A percentile compares a stretch with the other conserved stretches of the same genome.
Evolutionary conservation across 2,329 filamentous ascomycete species (phyloP).

Genomic region (Stagonosporopsis rhizophila): DNA sequence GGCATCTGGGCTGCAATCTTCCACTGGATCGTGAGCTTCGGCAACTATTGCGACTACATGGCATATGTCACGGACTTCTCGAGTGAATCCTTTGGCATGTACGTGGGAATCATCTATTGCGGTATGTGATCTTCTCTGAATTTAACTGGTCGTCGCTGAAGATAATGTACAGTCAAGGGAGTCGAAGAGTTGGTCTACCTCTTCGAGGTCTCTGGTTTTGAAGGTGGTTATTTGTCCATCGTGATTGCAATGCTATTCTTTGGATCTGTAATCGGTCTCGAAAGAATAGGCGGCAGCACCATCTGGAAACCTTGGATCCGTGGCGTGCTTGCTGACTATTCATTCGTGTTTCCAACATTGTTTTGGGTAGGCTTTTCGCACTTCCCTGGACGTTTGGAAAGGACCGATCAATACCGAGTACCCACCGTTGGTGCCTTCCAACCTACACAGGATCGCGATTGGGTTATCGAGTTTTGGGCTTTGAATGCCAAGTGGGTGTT

Average conservation of each 20-base stretch:
- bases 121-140: slow-evolving; percentile 39
- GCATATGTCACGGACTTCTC: slow-evolving; percentile 66
- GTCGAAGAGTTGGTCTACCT: slow-evolving; percentile 63
- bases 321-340: slow-evolving; percentile 60
- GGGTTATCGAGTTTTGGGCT: slow-evolving; percentile 63
- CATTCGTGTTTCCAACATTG: slow-evolving; percentile 56
- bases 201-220: slow-evolving; percentile 52
- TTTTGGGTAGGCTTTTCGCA: slow-evolving; percentile 64
- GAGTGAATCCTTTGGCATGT: slow-evolving; percentile 61
- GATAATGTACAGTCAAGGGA: slow-evolving; percentile 56
- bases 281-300: slow-evolving; percentile 57
- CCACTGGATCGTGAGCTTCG: slow-evolving; percentile 62
- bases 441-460: slow-evolving; percentile 55
- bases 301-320: slow-evolving; percentile 55
- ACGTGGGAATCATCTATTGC: slow-evolving; percentile 65
- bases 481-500: slow-evolving; percentile 61
- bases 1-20: slow-evolving; percentile 65
- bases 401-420: slow-evolving; percentile 52
- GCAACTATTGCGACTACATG: slow-evolving; percentile 65
- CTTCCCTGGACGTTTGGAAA: slow-evolving; percentile 56
- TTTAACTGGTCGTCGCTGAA: background rate
- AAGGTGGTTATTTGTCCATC: slow-evolving; percentile 58
- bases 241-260: slow-evolving; percentile 62
- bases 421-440: slow-evolving; percentile 56
- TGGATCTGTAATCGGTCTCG: slow-evolving; percentile 58